Evolutionary conservation across 75 land plant genomes (phyloP).

Genomic region (Picea sitchensis): DNA sequence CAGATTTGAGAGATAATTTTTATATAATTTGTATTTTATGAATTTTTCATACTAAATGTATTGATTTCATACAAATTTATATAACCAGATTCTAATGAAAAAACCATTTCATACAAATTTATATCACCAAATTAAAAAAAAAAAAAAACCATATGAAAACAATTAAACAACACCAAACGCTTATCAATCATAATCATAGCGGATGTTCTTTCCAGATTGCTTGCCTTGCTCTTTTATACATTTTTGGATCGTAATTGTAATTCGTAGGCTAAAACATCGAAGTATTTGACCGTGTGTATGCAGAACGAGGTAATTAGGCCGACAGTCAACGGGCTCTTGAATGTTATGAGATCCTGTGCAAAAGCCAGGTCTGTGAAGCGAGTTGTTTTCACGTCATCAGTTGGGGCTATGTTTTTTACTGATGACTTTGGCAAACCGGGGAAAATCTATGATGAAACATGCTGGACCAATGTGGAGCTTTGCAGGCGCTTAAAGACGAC

Average conservation of each 20-base stretch:
- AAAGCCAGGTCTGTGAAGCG: constrained; percentile 60
- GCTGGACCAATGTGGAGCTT: constrained; percentile 53
- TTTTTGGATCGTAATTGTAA: not conserved
- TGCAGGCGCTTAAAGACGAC: constrained; percentile 10
- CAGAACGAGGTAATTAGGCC: constrained; percentile 73
- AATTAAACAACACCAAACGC: too few species aligned
- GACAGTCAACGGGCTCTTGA: constrained; percentile 47
- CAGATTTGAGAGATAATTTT: too few species aligned
- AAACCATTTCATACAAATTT: too few species aligned
- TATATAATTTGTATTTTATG: too few species aligned
- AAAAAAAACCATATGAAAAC: too few species aligned
- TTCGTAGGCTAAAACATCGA: not conserved
- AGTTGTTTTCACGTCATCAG: constrained; percentile 66
- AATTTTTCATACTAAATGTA: too few species aligned
- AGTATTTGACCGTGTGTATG: not conserved
- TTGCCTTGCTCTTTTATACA: too few species aligned
- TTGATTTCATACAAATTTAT: too few species aligned
- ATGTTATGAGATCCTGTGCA: constrained; percentile 61
- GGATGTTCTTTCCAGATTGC: too few species aligned
- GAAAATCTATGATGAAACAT: constrained; percentile 41
- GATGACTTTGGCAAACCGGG: constrained; percentile 18
- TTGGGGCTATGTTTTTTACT: constrained; percentile 51
- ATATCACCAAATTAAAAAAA: too few species aligned
- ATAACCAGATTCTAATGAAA: too few species aligned
- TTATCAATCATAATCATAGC: too few species aligned